Conservation (phyloP, 805 yeast species). For the Candida tallmaniae region DNA sequence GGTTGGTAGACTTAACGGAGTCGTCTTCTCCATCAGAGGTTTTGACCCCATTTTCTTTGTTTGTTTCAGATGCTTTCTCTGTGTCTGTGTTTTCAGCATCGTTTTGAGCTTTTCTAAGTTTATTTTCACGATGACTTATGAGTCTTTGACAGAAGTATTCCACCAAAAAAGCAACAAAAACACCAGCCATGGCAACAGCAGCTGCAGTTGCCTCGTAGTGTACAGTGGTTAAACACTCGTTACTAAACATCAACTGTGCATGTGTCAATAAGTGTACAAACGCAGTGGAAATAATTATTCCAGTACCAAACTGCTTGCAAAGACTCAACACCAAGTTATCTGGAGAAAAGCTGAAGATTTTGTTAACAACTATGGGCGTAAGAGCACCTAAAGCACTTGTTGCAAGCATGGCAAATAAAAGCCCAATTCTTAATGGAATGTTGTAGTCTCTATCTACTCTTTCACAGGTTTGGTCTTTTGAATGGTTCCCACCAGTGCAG, state of each 20-base stretch:
- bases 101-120: background rate
- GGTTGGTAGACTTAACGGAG: background rate
- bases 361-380: slow-evolving; percentile 21
- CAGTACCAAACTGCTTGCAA: slow-evolving; percentile 26
- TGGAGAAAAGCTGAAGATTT: slow-evolving; percentile 11
- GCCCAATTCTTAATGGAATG: slow-evolving; percentile 24
- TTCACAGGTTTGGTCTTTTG: slow-evolving; percentile 15
- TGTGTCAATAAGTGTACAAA: slow-evolving; percentile 28
- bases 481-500: slow-evolving; percentile 14
- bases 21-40: background rate
- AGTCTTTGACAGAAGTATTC: slow-evolving; percentile 18
- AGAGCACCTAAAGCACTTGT: slow-evolving; percentile 30
- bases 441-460: slow-evolving; percentile 23
- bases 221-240: slow-evolving; percentile 18
- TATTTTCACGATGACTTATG: slow-evolving; percentile 4
- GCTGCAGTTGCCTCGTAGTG: slow-evolving; percentile 22
- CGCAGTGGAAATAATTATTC: slow-evolving; percentile 28
- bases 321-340: slow-evolving; percentile 12
- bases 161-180: slow-evolving; percentile 20
- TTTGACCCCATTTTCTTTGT: background rate
- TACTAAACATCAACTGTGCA: slow-evolving; percentile 23
- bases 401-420: slow-evolving; percentile 29
- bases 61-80: too few species aligned
- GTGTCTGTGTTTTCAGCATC: background rate
- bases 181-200: slow-evolving; percentile 27